Base-by-base conservation (phyloP, 352 stramenopile species). In the Pythium dissimile region DNA sequence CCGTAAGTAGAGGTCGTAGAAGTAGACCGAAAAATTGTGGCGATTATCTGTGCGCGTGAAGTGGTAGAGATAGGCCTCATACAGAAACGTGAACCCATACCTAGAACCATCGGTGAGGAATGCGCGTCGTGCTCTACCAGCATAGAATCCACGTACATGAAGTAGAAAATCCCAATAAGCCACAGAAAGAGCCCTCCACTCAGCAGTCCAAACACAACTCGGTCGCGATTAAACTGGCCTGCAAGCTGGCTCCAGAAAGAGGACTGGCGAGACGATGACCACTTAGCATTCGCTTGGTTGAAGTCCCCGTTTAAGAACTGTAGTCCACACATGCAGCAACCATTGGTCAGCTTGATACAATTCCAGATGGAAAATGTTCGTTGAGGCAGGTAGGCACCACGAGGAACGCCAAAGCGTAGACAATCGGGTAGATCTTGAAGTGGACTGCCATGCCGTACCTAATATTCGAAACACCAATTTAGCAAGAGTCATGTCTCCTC, bases 11-110 rank as follows among this genome's bases (percentile, higher is more conserved):
- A 99, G 97, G 68, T 95, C 92, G 73, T 99, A 99, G 75, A 98
- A 99, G 75, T 99, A 99, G 34, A 98, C 91, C 5, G 96, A 99
- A 68, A 99, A 99, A 71, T 99, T 99, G 78, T 99, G 97, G 23
- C 97, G 93, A 73, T 99, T 98, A 83, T 99, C 97, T 1, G 96
- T 95, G 30, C 97, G 90, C 23, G 84, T 92, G 59, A 99, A 96
- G 62, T 99, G 97, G 67, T 99, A 99, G n/a, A 99, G 62, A 39
- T 99, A 91, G 27, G 95, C 89, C 67, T 99, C 89, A 54, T 98
- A 86, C 20, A 99, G 62, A 60, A 98, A 99, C 58, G 89, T 72
- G 50, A 86, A 88, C 4, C 97, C 97, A 50, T 95, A 95, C 24
- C 52, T 59, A 11, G 15, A n/a, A n/a, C n/a, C n/a, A n/a, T n/a